These are phyloP conservation scores for Persicaria tinctoria DNA, from an alignment of 148 eudicot species.

Conservation along the genomic window DNA sequence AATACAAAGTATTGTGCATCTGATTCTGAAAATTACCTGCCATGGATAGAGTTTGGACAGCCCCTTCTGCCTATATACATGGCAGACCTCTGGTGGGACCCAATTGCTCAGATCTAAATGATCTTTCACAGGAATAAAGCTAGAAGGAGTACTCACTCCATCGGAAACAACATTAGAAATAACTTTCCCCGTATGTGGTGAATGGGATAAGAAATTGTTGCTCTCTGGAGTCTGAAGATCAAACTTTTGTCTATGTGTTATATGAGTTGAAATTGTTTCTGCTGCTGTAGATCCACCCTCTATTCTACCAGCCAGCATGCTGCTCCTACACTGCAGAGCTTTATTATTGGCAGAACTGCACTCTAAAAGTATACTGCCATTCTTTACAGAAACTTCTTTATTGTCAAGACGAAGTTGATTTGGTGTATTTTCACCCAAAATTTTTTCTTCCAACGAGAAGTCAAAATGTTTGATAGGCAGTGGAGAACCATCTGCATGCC, in stretches of 20 bases:
- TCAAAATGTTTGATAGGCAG: conserved; percentile 90
- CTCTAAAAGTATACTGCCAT: conserved; percentile 14
- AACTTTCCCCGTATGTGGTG: conserved; percentile 28
- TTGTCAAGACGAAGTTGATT: conserved; percentile 16
- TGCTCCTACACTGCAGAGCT: conserved; percentile 12
- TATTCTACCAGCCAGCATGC: conserved; percentile 8
- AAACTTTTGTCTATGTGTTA: conserved; percentile 17
- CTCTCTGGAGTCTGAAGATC: conserved; percentile 18
- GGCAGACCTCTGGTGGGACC: conserved; percentile 78
- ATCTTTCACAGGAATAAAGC: conserved; percentile 37
- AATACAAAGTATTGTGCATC: neutral
- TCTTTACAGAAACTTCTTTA: conserved; percentile 17
- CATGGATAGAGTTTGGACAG: conserved; percentile 74
- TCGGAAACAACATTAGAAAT: conserved; percentile 17
- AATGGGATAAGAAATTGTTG: conserved; percentile 24
- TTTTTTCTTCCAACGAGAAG: conserved; percentile 57
- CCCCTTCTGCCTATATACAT: conserved; percentile 62
- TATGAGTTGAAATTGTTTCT: conserved; percentile 18
- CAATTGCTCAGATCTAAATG: conserved; percentile 60
- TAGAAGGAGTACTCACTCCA: conserved; percentile 62
- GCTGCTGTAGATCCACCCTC: conserved; percentile 10
- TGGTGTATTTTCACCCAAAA: conserved; percentile 22
- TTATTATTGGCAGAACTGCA: conserved; percentile 23
- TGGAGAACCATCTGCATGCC: conserved; percentile 60
- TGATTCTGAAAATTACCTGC: conserved; percentile 54